A percentile compares a stretch with the other conserved stretches of the same genome.
phyloP scores from a whole-genome alignment of 805 yeast species.

The Lipomyces spencermartinsiae region DNA sequence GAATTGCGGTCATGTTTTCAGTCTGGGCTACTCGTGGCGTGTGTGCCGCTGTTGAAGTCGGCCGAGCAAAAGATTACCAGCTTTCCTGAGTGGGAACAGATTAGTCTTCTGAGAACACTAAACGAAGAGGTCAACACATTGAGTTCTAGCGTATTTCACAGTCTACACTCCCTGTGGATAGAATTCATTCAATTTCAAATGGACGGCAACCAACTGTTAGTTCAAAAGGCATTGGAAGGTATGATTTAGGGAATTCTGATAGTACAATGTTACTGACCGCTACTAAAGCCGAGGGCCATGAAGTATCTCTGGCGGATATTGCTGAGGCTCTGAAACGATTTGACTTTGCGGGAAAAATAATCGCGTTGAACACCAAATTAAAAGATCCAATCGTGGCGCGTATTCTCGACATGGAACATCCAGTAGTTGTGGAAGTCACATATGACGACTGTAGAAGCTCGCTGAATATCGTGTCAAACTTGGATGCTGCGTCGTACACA shows the following conservation, averaged over 20 bases:
- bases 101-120: conserved; percentile 22
- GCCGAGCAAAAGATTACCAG: conserved; percentile 30
- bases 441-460: background rate
- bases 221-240: conserved; percentile 11
- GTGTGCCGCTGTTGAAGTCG: conserved; percentile 28
- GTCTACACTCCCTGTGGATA: conserved; percentile 29
- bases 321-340: conserved; percentile 27
- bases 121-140: conserved; percentile 35
- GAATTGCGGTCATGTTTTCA: conserved; percentile 30
- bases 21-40: conserved; percentile 22
- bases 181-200: conserved; percentile 8
- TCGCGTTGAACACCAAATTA: conserved; percentile 16
- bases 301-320: conserved; percentile 19
- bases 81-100: conserved; percentile 34
- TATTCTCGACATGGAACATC: conserved; percentile 13
- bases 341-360: conserved; percentile 30
- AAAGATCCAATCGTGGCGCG: conserved; percentile 11
- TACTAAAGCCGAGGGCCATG: conserved; percentile 8
- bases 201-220: conserved; percentile 10
- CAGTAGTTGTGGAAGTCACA: background rate
- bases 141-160: conserved; percentile 26
- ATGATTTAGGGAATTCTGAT: background rate
- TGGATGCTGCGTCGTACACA: background rate
- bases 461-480: background rate
- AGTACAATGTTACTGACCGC: background rate